Evolutionary conservation across 345 rosid genomes (phyloP), one percentile per base, ranked within the genome.

Genomic region (Brassica nigra): DNA sequence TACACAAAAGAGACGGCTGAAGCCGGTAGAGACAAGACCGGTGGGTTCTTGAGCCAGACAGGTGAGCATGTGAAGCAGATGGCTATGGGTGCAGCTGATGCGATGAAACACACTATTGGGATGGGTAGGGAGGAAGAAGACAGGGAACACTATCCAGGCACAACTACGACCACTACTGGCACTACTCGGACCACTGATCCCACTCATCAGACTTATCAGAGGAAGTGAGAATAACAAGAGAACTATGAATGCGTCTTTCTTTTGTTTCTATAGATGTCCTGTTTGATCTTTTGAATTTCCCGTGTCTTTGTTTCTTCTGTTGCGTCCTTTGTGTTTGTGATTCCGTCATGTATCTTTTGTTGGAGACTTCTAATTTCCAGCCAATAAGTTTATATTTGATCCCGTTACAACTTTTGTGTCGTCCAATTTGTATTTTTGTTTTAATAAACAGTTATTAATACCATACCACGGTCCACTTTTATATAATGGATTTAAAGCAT

Each of bases 21-120:
- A 61, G 85, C 82, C 0, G 85, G 83, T 6, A 85, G 84, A 68
- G 94, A 87, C 78, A 85, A 83, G 78, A 85, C 86, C 0, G 78
- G 77, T 16, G 91, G 92, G 29, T 74, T 87, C 15, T 59, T 90
- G 4, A 70, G 83, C 68, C 74, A 82, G 83, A 85, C 96, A 0
- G 88, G 91, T 49, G 95, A 88, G 73, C 86, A 86, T 11, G 82
- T 89, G 77, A 92, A 70, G 86, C 81, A 82, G 68, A 79, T 81
- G 84, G 90, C 97, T 0, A 85, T 84, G 55, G 86, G 86, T 5
- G 90, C 94, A 8, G 83, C 84, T 52, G 94, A 85, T 20, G 83
- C 91, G 0, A 87, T 92, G 16, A 91, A 87, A 76, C 83, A 83
- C 27, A 82, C 91, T 4, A 75, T 91, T 47, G 93, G 96, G 1